These are phyloP conservation scores for Gelatoporia subvermispora DNA, from an alignment of 768 basidiomycete genomes.

Conservation along the genomic window DNA sequence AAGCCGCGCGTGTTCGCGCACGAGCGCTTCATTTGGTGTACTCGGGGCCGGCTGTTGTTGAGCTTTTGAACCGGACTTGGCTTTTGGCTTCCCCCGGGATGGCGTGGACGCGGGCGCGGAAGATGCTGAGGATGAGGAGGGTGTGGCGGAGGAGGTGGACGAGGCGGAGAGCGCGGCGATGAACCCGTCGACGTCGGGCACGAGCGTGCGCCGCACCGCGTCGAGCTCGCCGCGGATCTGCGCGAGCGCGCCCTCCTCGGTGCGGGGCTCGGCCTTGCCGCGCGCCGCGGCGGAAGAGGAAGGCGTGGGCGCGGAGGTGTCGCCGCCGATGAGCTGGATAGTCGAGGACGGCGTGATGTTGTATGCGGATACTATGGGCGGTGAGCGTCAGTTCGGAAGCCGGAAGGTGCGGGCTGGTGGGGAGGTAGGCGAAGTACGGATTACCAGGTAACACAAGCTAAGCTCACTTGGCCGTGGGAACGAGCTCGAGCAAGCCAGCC, in stretches of 20 bases:
- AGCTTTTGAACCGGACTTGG: too few species aligned
- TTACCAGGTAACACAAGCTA: too few species aligned
- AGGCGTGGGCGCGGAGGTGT: constrained; percentile 18
- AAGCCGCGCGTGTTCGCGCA: constrained; percentile 51
- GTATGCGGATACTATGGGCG: constrained; percentile 62
- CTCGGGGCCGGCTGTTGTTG: too few species aligned
- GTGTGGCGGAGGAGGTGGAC: constrained; percentile 1
- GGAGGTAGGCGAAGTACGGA: too few species aligned
- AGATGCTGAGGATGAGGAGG: constrained; percentile 8
- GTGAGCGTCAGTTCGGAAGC: too few species aligned
- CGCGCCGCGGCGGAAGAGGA: constrained; percentile 17
- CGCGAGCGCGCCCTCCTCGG: constrained; percentile 49
- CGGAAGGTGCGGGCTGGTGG: too few species aligned
- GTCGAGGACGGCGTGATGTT: constrained; percentile 62
- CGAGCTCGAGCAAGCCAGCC: too few species aligned
- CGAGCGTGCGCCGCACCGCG: constrained; percentile 47
- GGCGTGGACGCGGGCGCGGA: constrained; percentile 13
- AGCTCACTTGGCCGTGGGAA: too few species aligned
- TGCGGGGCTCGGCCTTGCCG: constrained; percentile 24
- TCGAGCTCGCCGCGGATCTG: constrained; percentile 52
- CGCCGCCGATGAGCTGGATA: constrained; percentile 64
- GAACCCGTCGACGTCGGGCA: constrained; percentile 55
- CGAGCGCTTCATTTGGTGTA: constrained; percentile 21
- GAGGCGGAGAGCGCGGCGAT: constrained; percentile 29
- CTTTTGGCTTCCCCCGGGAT: too few species aligned